Evolutionary conservation across 441 rosid genomes (phyloP).

Genomic region (Gossypium gossypioides): DNA sequence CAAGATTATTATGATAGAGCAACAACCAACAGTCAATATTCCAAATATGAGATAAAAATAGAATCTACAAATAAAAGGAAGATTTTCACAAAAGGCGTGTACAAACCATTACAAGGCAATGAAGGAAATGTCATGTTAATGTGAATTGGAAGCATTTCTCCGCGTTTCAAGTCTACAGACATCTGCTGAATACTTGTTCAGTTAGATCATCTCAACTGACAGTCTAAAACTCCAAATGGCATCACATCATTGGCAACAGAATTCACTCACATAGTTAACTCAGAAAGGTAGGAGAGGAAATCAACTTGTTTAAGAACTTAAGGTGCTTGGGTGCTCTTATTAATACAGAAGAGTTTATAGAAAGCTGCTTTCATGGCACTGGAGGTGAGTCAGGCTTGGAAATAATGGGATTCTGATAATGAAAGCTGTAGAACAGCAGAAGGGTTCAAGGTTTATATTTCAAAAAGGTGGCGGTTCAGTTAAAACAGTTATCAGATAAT

Average conservation of each 20-base stretch:
- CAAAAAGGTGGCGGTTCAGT: not conserved
- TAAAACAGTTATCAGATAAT: not conserved
- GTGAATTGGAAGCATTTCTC: slow-evolving; percentile 95
- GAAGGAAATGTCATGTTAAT: slow-evolving; percentile 94
- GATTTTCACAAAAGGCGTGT: slow-evolving; percentile 5
- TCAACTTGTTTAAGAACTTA: not conserved
- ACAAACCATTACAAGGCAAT: slow-evolving; percentile 90
- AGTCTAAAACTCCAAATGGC: not conserved
- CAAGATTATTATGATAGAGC: slow-evolving; percentile 16
- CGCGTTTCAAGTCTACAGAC: slow-evolving; percentile 98
- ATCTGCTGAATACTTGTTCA: slow-evolving; percentile 40
- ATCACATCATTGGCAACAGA: not conserved
- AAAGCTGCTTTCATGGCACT: not conserved
- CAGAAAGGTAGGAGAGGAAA: not conserved
- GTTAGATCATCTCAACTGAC: slow-evolving; percentile 11
- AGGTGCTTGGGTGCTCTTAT: not conserved
- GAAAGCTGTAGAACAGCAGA: not conserved
- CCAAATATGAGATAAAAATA: not conserved
- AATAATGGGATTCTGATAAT: not conserved
- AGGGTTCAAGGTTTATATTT: not conserved
- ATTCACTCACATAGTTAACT: not conserved
- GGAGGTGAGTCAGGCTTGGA: not conserved
- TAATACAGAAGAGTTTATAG: not conserved
- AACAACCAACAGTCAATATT: not conserved
- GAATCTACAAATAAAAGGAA: not conserved